These are phyloP conservation scores for Podospora bellae-mahoneyi DNA, from an alignment of 495 filamentous ascomycete species.

Conservation along the genomic window DNA sequence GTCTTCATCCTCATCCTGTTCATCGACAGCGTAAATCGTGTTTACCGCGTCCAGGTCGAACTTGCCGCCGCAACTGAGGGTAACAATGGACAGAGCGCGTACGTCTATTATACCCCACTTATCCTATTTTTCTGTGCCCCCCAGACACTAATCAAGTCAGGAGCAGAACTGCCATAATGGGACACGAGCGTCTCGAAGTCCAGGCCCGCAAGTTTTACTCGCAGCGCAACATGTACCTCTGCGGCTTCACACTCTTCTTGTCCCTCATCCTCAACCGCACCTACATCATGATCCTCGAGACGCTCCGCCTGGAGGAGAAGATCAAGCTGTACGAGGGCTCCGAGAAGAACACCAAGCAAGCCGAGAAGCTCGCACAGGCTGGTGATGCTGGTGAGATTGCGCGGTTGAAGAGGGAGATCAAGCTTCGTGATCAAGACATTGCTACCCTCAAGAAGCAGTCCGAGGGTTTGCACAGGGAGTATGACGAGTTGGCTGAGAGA, in stretches of 20 bases:
- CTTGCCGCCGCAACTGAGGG: constrained; percentile 57
- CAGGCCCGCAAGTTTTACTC: constrained; percentile 99
- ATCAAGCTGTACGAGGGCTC: constrained; percentile 82
- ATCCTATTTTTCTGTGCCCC: neutral
- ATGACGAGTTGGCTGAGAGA: constrained; percentile 77
- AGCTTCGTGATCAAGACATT: constrained; percentile 68
- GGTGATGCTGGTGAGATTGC: constrained; percentile 56
- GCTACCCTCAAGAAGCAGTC: constrained; percentile 83
- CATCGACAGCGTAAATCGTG: constrained; percentile 97
- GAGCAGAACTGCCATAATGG: constrained; percentile 62
- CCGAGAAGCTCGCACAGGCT: constrained; percentile 71
- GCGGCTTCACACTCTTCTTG: constrained; percentile 98
- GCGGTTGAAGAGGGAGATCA: constrained; percentile 65
- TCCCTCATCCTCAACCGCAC: constrained; percentile 98
- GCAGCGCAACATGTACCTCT: constrained; percentile 99
- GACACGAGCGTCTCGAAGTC: constrained; percentile 93
- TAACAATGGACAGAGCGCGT: constrained; percentile 29
- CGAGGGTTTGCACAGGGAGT: constrained; percentile 72
- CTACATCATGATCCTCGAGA: constrained; percentile 94
- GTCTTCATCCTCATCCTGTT: constrained; percentile 98
- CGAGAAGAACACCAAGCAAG: constrained; percentile 68
- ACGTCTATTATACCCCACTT: constrained; percentile 21
- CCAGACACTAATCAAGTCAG: constrained; percentile 23
- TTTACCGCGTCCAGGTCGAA: constrained; percentile 93
- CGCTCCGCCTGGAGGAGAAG: constrained; percentile 88